Percentiles rank a stretch among this genome's conserved stretches.
Evolutionary conservation across 2,329 filamentous ascomycete genomes (phyloP).

Genomic region (Lachnellula suecica): DNA sequence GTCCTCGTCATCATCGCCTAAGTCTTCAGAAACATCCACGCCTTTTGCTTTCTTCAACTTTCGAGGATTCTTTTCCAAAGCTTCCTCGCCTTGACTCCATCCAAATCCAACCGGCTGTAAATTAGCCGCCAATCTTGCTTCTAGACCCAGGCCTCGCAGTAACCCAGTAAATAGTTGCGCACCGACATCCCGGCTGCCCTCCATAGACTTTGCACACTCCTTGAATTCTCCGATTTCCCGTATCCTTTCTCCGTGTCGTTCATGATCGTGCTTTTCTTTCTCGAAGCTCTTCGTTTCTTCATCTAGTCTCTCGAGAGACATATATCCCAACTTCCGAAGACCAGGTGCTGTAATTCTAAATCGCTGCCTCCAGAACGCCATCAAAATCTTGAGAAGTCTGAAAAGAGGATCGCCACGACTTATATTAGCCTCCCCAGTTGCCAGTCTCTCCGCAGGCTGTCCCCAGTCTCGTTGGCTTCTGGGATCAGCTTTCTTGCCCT

Average conservation of each 20-base stretch:
- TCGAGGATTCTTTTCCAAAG: conserved; percentile 43
- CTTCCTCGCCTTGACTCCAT: conserved; percentile 85
- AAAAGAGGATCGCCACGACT: conserved; percentile 82
- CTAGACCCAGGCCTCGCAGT: conserved; percentile 75
- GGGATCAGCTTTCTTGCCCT: conserved; percentile 36
- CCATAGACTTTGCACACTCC: conserved; percentile 63
- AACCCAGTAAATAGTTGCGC: conserved; percentile 88
- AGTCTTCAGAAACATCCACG: conserved; percentile 36
- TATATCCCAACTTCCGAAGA: conserved; percentile 86
- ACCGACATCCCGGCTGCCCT: conserved; percentile 84
- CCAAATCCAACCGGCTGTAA: conserved; percentile 87
- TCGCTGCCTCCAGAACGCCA: conserved; percentile 83
- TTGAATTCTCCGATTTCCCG: conserved; percentile 67
- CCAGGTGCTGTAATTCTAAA: conserved; percentile 78
- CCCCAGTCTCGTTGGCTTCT: conserved; percentile 68
- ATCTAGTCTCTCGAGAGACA: conserved; percentile 72
- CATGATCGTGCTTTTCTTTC: conserved; percentile 58
- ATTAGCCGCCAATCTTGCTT: conserved; percentile 80
- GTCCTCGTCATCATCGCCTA: conserved; percentile 9
- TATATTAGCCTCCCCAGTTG: conserved; percentile 71
- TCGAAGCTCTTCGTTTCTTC: conserved; percentile 71
- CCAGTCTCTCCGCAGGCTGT: conserved; percentile 64
- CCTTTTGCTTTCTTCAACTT: conserved; percentile 23
- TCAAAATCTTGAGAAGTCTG: conserved; percentile 71
- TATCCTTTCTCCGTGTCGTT: conserved; percentile 75